phyloP scores from a whole-genome alignment of 495 filamentous ascomycete species.

The Parathielavia appendiculata region DNA sequence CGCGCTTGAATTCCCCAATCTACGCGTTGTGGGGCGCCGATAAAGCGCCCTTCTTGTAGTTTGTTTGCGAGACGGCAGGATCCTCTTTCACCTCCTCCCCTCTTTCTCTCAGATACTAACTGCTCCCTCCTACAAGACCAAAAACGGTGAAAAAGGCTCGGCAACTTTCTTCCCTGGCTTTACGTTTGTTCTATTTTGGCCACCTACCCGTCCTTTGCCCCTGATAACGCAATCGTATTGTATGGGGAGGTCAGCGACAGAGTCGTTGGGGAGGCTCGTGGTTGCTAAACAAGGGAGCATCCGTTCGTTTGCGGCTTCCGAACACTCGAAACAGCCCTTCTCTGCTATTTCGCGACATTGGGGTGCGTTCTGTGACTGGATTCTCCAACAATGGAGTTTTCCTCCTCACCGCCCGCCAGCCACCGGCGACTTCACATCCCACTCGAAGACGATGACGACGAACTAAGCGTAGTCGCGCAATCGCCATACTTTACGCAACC shows the following conservation, averaged over 20 bases:
- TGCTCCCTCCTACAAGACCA: no score
- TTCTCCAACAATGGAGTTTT: constrained; percentile 19
- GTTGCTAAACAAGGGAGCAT: background rate
- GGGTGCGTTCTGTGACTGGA: background rate
- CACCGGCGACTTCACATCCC: constrained; percentile 7
- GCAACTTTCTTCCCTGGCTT: no score
- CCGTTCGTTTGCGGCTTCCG: background rate
- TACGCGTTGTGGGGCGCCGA: constrained; percentile 18
- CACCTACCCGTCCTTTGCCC: background rate
- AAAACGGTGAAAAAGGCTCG: no score
- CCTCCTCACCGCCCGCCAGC: constrained; percentile 17
- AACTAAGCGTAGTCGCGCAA: constrained; percentile 19
- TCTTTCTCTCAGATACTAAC: background rate
- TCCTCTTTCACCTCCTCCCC: constrained; percentile 3
- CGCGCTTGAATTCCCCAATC: constrained; percentile 12
- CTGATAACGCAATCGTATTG: background rate
- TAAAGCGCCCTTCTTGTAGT: constrained; percentile 1
- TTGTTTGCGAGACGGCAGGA: background rate
- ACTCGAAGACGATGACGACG: constrained; percentile 24
- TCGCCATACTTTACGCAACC: constrained; percentile 54
- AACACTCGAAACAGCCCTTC: background rate
- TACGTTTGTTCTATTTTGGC: background rate
- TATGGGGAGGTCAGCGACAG: background rate
- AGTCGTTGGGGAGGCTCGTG: background rate
- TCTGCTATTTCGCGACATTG: background rate